Evolutionary conservation across 2,329 filamentous ascomycete species (phyloP).

Genomic region (Venturia carpophila): DNA sequence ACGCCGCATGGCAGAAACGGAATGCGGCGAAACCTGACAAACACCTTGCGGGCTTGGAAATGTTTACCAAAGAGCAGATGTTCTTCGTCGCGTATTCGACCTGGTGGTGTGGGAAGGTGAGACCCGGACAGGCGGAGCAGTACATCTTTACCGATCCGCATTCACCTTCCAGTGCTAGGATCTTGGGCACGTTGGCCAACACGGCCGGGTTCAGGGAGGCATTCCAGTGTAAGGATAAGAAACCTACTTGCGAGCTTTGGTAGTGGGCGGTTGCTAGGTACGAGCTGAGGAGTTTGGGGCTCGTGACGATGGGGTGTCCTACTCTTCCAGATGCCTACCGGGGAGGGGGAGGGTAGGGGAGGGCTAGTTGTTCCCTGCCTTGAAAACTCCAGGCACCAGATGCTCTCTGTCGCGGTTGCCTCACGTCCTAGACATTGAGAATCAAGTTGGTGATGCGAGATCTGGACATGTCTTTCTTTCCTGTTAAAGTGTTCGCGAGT

Average conservation of each 20-base stretch:
- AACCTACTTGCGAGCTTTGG: slow-evolving; percentile 64
- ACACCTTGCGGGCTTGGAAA: slow-evolving; percentile 40
- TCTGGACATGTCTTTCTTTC: no score
- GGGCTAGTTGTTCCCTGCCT: no score
- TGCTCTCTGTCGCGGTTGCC: no score
- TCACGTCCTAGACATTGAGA: no score
- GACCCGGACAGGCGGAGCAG: slow-evolving; percentile 49
- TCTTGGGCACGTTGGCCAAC: slow-evolving; percentile 56
- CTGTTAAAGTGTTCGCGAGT: no score
- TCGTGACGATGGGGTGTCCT: no score
- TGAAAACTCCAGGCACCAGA: no score
- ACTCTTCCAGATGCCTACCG: no score
- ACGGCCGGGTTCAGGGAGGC: slow-evolving; percentile 60
- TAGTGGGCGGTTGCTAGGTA: slow-evolving; percentile 31
- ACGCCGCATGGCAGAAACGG: slow-evolving; percentile 54
- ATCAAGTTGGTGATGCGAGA: no score
- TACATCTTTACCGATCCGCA: slow-evolving; percentile 53
- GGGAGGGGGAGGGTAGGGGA: no score
- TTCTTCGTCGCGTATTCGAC: slow-evolving; percentile 61
- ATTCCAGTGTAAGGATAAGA: slow-evolving; percentile 55
- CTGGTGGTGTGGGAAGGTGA: slow-evolving; percentile 59
- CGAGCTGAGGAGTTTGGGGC: neutral
- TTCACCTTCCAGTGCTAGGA: slow-evolving; percentile 49
- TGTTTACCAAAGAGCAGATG: slow-evolving; percentile 58
- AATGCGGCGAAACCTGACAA: slow-evolving; percentile 39